Conservation (phyloP, 176 grass and related monocot species). For the Poa pratensis region DNA sequence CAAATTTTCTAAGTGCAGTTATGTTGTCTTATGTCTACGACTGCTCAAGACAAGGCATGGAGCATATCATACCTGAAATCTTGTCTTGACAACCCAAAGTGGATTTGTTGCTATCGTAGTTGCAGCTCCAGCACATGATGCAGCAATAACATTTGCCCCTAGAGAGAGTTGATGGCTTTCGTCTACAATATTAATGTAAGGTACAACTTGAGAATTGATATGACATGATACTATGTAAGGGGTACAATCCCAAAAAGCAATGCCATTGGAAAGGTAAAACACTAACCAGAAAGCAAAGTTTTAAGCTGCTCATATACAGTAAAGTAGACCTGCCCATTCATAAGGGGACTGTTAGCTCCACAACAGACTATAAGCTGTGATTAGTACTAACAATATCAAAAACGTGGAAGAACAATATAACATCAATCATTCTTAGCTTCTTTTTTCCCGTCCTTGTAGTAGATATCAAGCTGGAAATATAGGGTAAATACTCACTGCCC, state of each 20-base stretch:
- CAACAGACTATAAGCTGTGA: constrained; percentile 7
- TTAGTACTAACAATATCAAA: neutral
- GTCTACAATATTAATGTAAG: constrained; percentile 62
- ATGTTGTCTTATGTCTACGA: neutral
- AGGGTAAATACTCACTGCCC: constrained; percentile 80
- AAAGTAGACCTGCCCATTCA: constrained; percentile 76
- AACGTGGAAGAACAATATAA: constrained; percentile 3
- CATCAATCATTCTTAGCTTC: neutral
- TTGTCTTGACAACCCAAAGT: constrained; percentile 98
- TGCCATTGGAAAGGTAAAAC: constrained; percentile 34
- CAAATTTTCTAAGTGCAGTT: constrained; percentile 8
- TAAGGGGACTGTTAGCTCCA: constrained; percentile 29
- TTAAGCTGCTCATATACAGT: constrained; percentile 96
- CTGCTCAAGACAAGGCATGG: constrained; percentile 25
- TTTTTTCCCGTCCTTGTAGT: neutral
- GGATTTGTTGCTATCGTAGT: constrained; percentile 88
- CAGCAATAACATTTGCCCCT: constrained; percentile 88
- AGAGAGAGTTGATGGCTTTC: constrained; percentile 68
- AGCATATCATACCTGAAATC: constrained; percentile 79
- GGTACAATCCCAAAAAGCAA: neutral
- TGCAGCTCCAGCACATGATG: constrained; percentile 96
- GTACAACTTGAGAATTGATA: constrained; percentile 30
- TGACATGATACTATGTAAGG: constrained; percentile 1
- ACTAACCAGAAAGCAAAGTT: constrained; percentile 81
- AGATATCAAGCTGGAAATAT: constrained; percentile 28